These are phyloP conservation scores for Jimgerdemannia flammicorona DNA, from an alignment of 192 early-diverging fungal genomes.

Conservation along the genomic window DNA sequence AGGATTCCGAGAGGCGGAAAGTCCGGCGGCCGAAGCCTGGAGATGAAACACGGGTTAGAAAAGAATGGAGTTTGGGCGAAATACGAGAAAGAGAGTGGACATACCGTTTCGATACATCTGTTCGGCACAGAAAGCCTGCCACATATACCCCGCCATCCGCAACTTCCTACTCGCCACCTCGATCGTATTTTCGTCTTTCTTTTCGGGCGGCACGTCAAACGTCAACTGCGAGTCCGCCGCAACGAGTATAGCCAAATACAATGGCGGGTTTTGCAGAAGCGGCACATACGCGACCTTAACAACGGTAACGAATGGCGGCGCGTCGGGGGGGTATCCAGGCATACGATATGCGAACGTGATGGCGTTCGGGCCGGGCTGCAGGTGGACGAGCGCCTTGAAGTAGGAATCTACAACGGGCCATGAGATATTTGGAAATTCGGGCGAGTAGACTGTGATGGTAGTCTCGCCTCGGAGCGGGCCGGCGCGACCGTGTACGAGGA, in stretches of 20 bases:
- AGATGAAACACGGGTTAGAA: too few relatives aligned
- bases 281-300: slow-evolving; percentile 25
- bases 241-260: slow-evolving; percentile 53
- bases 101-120: slow-evolving; percentile 57
- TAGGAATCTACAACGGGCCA: slow-evolving; percentile 53
- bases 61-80: too few relatives aligned
- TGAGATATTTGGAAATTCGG: slow-evolving; percentile 39
- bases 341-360: slow-evolving; percentile 47
- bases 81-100: too few relatives aligned
- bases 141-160: slow-evolving; percentile 61
- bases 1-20: slow-evolving; percentile 59
- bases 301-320: slow-evolving; percentile 40
- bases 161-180: slow-evolving; percentile 51
- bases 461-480: slow-evolving; percentile 14
- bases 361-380: slow-evolving; percentile 49
- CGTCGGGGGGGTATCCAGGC: slow-evolving; percentile 10
- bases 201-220: slow-evolving; percentile 59
- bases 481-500: slow-evolving; percentile 29
- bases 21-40: slow-evolving; percentile 59
- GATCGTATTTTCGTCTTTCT: slow-evolving; percentile 39
- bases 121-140: slow-evolving; percentile 72
- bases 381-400: slow-evolving; percentile 58
- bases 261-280: slow-evolving; percentile 42
- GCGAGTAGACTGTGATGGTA: slow-evolving; percentile 22
- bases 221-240: slow-evolving; percentile 51